phyloP scores from a whole-genome alignment of 352 stramenopile genomes.

The Globisporangium camurandrum region DNA sequence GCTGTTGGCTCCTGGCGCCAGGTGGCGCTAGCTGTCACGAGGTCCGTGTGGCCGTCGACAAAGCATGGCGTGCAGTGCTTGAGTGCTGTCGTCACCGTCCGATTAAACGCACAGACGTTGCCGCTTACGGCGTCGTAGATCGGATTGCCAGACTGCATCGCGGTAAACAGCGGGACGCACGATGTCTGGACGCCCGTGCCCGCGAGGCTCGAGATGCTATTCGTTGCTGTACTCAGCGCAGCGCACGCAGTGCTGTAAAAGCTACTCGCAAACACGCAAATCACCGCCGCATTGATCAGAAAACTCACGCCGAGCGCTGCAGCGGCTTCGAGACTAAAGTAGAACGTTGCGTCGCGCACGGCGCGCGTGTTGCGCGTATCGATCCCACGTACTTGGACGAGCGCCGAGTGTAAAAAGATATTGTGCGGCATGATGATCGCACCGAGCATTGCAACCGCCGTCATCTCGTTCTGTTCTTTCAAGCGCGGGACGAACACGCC shows the following conservation, averaged over 20 bases:
- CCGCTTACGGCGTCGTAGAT: constrained; percentile 60
- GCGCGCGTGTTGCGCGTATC: constrained; percentile 6
- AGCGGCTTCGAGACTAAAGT: constrained; percentile 80
- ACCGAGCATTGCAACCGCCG: neutral
- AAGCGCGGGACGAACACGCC: constrained; percentile 16
- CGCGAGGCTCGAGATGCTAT: constrained; percentile 45
- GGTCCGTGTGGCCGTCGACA: constrained; percentile 25
- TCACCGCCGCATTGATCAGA: constrained; percentile 88
- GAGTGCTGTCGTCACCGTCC: neutral
- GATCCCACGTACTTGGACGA: constrained; percentile 34
- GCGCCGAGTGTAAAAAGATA: constrained; percentile 87
- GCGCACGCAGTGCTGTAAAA: constrained; percentile 77
- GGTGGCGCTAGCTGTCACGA: neutral
- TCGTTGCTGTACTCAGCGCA: constrained; percentile 26
- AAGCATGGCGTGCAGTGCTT: constrained; percentile 36
- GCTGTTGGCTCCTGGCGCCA: constrained; percentile 14
- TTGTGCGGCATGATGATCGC: constrained; percentile 90
- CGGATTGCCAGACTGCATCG: constrained; percentile 33
- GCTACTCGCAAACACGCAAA: constrained; percentile 84
- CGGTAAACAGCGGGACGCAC: constrained; percentile 46
- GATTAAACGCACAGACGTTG: constrained; percentile 25
- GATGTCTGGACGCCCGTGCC: constrained; percentile 51
- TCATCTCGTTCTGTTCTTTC: constrained; percentile 2
- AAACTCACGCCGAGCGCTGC: constrained; percentile 85
- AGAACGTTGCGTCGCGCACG: constrained; percentile 67